Evolutionary conservation across 2,329 filamentous ascomycete genomes (phyloP).

Genomic region (Blastomyces gilchristii): DNA sequence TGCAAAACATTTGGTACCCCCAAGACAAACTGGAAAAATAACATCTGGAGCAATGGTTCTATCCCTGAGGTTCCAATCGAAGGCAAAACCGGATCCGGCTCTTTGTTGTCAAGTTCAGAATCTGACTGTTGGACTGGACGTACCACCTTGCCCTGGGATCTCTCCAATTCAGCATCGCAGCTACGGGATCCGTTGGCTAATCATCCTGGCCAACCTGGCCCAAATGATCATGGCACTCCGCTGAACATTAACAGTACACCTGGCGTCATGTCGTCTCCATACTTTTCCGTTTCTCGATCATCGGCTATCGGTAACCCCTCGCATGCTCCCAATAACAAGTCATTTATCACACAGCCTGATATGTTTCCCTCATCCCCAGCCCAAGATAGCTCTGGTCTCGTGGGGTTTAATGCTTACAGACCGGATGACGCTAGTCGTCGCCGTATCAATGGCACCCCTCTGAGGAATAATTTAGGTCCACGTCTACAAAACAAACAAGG

Average conservation of each 20-base stretch:
- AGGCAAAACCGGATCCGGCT: conserved; percentile 57
- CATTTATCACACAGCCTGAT: conserved; percentile 23
- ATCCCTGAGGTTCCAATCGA: conserved; percentile 31
- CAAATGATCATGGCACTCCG: conserved; percentile 35
- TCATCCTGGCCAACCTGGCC: conserved; percentile 47
- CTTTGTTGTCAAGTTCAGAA: conserved; percentile 58
- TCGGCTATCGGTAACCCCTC: conserved; percentile 38
- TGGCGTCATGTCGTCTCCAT: conserved; percentile 33
- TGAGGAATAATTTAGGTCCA: conserved; percentile 23
- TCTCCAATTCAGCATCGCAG: conserved; percentile 38
- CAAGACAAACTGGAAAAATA: conserved; percentile 37
- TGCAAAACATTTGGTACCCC: conserved; percentile 36
- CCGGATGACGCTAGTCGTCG: conserved; percentile 27
- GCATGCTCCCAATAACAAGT: conserved; percentile 23
- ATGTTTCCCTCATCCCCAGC: conserved; percentile 5
- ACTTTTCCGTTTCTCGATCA: conserved; percentile 39
- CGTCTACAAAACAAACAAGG: conserved; percentile 25
- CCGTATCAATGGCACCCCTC: conserved; percentile 25
- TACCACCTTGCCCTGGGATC: conserved; percentile 50
- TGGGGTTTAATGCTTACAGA: conserved; percentile 24
- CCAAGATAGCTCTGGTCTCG: conserved; percentile 14
- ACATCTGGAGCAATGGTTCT: conserved; percentile 43
- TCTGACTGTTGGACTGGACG: conserved; percentile 51
- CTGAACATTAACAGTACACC: conserved; percentile 28
- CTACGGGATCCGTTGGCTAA: conserved; percentile 37